These are phyloP conservation scores for Arthroderma uncinatum DNA, from an alignment of 2,329 filamentous ascomycete species.

Conservation along the genomic window DNA sequence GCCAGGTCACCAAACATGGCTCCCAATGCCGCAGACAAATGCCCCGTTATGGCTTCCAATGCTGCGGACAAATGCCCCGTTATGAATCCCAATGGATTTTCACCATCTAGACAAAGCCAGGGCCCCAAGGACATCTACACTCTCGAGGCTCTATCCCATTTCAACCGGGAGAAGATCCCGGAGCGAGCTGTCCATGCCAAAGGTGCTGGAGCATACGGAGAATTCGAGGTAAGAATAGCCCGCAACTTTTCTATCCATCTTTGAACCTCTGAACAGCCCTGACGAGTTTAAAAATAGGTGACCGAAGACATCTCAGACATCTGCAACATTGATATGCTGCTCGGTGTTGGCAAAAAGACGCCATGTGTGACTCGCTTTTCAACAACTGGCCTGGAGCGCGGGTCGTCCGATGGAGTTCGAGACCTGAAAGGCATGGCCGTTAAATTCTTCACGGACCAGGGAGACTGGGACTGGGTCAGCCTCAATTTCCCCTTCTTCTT, in stretches of 20 bases:
- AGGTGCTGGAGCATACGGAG: constrained; percentile 33
- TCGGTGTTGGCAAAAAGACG: constrained; percentile 4
- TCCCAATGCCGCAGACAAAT: not conserved
- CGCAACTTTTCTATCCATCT: too few species aligned
- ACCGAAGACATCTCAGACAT: constrained; percentile 5
- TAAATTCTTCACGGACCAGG: constrained; percentile 55
- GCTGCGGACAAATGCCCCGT: not conserved
- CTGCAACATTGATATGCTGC: constrained; percentile 5
- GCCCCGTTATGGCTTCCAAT: not conserved
- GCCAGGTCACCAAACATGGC: not conserved
- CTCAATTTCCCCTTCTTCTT: constrained; percentile 44
- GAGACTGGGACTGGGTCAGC: constrained; percentile 54
- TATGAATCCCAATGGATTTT: not conserved
- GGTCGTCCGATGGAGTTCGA: constrained; percentile 3
- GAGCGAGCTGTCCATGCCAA: constrained; percentile 36
- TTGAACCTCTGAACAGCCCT: not conserved
- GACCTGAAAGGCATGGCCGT: constrained; percentile 32
- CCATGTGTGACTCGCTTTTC: constrained; percentile 4
- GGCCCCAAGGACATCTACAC: not conserved
- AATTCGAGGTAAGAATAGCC: constrained; percentile 24
- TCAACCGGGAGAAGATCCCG: constrained; percentile 32
- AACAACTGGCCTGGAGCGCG: constrained; percentile 5
- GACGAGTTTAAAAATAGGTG: not conserved
- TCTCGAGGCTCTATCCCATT: constrained; percentile 19
- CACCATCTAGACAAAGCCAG: not conserved